phyloP scores from a whole-genome alignment of 2,329 filamentous ascomycete genomes.

The Trichoderma hamatum region DNA sequence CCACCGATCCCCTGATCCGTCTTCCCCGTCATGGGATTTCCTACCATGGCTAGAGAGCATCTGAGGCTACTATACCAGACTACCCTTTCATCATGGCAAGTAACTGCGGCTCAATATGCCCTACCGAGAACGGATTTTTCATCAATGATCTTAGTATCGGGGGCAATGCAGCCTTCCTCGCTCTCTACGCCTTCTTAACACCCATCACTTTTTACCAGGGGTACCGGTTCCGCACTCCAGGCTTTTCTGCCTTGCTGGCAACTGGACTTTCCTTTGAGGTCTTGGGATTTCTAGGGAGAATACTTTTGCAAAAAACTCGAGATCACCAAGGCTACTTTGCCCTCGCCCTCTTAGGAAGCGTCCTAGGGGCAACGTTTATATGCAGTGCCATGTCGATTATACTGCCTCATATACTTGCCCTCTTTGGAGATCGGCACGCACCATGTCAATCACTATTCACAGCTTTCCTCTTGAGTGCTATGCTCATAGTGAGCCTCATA shows the following conservation, averaged over 20 bases:
- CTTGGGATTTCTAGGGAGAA: conserved; percentile 50
- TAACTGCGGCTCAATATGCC: conserved; percentile 43
- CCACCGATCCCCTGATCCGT: neutral
- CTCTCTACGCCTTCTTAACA: conserved; percentile 45
- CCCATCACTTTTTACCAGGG: conserved; percentile 45
- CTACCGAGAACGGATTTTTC: conserved; percentile 43
- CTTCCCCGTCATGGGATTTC: conserved; percentile 20
- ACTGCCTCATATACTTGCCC: conserved; percentile 50
- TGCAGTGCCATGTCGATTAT: conserved; percentile 49
- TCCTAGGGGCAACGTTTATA: conserved; percentile 52
- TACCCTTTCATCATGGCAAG: conserved; percentile 39
- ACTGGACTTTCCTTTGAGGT: conserved; percentile 49
- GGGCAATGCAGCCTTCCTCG: conserved; percentile 48
- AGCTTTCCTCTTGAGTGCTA: conserved; percentile 40
- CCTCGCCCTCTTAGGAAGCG: conserved; percentile 51
- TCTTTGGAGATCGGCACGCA: conserved; percentile 51
- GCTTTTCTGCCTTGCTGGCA: conserved; percentile 47
- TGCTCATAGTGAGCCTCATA: conserved; percentile 42
- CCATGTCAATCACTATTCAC: conserved; percentile 42
- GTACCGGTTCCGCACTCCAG: conserved; percentile 43
- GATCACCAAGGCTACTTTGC: conserved; percentile 45
- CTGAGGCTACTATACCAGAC: conserved; percentile 34
- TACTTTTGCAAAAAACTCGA: conserved; percentile 45
- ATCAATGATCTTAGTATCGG: conserved; percentile 42
- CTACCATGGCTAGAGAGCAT: conserved; percentile 25